phyloP scores from a whole-genome alignment of 345 rosid genomes.

The Eucalyptus camaldulensis region DNA sequence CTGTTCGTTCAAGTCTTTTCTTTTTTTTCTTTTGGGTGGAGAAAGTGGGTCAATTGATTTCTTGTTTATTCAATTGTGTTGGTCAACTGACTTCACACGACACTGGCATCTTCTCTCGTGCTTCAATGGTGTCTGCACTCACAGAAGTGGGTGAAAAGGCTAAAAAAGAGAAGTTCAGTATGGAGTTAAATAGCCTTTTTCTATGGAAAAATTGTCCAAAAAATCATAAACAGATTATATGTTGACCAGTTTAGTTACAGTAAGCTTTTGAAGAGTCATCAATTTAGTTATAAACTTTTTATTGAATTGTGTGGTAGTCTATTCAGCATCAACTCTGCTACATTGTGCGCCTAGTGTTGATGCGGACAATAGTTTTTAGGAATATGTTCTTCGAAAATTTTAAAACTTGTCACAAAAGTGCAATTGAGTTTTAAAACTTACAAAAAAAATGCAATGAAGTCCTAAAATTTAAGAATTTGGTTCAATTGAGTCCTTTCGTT shows the following conservation, averaged over 20 bases:
- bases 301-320: too few species aligned
- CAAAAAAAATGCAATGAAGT: accelerated
- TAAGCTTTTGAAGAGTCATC: too few species aligned
- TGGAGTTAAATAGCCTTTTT: neutral
- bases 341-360: too few species aligned
- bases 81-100: neutral
- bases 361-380: too few species aligned
- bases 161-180: neutral
- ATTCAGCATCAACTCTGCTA: too few species aligned
- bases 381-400: accelerated
- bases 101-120: neutral
- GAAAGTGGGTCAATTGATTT: neutral
- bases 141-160: neutral
- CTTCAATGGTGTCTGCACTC: neutral
- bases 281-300: too few species aligned
- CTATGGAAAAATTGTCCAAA: neutral
- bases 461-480: too few species aligned
- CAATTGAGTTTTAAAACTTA: too few species aligned
- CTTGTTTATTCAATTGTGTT: neutral
- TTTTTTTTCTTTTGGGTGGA: neutral
- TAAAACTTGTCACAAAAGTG: too few species aligned
- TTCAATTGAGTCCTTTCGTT: too few species aligned
- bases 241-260: neutral
- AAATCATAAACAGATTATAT: neutral
- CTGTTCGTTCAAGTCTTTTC: neutral